These are phyloP conservation scores for Candida parachauliodes DNA, from an alignment of 805 yeast species.

Conservation along the genomic window DNA sequence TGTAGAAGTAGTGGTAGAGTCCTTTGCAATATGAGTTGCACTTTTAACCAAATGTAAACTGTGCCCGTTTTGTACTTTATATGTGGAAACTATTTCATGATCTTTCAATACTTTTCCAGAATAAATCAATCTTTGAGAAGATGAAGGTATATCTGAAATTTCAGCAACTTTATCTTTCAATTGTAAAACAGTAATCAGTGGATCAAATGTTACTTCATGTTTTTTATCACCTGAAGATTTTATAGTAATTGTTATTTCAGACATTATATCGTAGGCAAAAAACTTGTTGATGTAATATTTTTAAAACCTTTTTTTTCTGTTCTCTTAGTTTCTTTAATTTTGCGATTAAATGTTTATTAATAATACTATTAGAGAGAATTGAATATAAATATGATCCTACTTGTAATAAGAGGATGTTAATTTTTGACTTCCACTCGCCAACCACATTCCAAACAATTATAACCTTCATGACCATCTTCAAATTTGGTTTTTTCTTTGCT, in stretches of 20 bases:
- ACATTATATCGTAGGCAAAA: slow-evolving; percentile 8
- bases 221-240: slow-evolving; percentile 73
- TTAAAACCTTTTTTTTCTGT: neutral
- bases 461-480: slow-evolving; percentile 38
- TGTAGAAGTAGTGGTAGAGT: slow-evolving; percentile 12
- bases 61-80: slow-evolving; percentile 82
- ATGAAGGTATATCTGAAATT: slow-evolving; percentile 63
- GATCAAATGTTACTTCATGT: slow-evolving; percentile 58
- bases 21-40: slow-evolving; percentile 37
- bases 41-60: slow-evolving; percentile 88
- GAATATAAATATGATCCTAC: neutral
- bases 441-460: slow-evolving; percentile 42
- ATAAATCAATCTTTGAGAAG: slow-evolving; percentile 84
- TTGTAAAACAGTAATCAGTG: slow-evolving; percentile 56
- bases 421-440: slow-evolving; percentile 38
- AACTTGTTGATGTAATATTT: neutral
- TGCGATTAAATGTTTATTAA: neutral
- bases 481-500: slow-evolving; percentile 51
- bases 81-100: slow-evolving; percentile 64
- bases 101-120: slow-evolving; percentile 94
- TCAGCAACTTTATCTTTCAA: slow-evolving; percentile 64
- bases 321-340: neutral
- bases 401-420: slow-evolving; percentile 6
- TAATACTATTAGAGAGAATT: slow-evolving; percentile 2
- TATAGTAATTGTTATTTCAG: slow-evolving; percentile 27